Base-by-base conservation (phyloP, 2,329 filamentous ascomycete species). In the Talaromyces albobiverticillius region DNA sequence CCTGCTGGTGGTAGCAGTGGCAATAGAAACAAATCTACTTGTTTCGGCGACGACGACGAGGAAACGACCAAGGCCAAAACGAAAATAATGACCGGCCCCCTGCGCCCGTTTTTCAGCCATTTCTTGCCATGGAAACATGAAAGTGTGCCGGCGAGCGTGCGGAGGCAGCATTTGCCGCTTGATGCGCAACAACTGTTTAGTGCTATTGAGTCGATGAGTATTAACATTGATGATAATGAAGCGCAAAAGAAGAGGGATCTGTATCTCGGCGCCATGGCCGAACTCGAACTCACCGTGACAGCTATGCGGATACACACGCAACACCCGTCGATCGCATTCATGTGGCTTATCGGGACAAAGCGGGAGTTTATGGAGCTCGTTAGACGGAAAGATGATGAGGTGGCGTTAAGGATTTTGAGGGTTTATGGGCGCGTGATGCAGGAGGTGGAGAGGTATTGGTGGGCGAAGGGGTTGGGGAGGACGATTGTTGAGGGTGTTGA, bases 301-400 rank as follows among this genome's bases (percentile, higher is more conserved):
- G 46, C 52, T 18, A 25, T 54, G 38, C 20, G 20, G 4, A 11
- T 48, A 3, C 32, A 49, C 31, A 11, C 29, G 5, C 25, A 42
- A 18, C 52, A 54, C 32, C 52, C 46, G 2, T 16, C 52, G 2
- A 49, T 54, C 11, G 36, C 46, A 8, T 54, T 49, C 38, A 54
- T 54, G 46, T 54, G 52, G 52, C 52, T 54, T 6, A 43, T 54
- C 14, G 46, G 52, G 1, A 45, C 46, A 18, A 40, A 45, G 20
- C 52, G 52, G 14, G 14, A 25, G 18, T 54, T 54, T 23, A 41
- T 49, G 29, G 26, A 54, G 11, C 45, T 54, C 6, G 14, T 54
- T 3, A 34, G 9, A 10, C 18, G 20, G 16, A 40, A n/a, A n/a
- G n/a, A 29, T 4, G 52, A 54, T 18, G 23, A 3, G 1, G 14